Base-by-base conservation (phyloP, 257 asterid genomes). In the Eucommia ulmoides region DNA sequence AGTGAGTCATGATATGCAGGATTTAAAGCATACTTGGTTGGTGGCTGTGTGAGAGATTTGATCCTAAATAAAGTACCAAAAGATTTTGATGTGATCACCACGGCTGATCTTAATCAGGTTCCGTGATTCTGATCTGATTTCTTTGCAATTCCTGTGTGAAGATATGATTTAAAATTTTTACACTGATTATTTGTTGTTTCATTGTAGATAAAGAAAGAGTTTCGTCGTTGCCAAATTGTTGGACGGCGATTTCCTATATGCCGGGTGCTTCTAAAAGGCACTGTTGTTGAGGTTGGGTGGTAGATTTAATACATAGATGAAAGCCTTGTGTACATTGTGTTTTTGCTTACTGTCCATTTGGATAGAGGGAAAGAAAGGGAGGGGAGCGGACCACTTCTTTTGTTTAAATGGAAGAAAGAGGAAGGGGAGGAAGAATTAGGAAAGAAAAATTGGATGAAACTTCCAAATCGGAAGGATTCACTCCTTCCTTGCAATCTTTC, bases 41-140 rank as follows among this genome's bases (percentile, higher is more conserved):
- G 98, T 60, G 98, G 98, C 53, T 89, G 96, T 64, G 93, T 89
- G 49, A 82, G 96, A 74, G 98, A 89, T 73, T 69, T 89, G 51
- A 67, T 89, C 67, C 91, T 89, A 63, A 69, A 78, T 47, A 80
- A 59, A 72, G 66, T 78, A 60, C 96, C 98, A 26, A 89, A 89
- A 69, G 96, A 89, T 76, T 89, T 76, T 56, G 98, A 89, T 67
- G 82, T 89, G 29, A 73, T 89, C 70, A 89, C 96, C 9, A 76
- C 96, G 26, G 98, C 93, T 58, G 58, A 65, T 50, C 94, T 89
- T 63, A 25, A 62, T 0, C 69, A 76, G 93, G 97, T 85, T n/a
- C 33, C 56, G n/a, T 49, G 53, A 50, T 42, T n/a, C 49, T 50
- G 51, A 64, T 58, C 61, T 54, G 44, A 25, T 29, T 65, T 48